These are phyloP conservation scores for Allium fistulosum DNA, from an alignment of 106 monocot genomes.

Conservation along the genomic window DNA sequence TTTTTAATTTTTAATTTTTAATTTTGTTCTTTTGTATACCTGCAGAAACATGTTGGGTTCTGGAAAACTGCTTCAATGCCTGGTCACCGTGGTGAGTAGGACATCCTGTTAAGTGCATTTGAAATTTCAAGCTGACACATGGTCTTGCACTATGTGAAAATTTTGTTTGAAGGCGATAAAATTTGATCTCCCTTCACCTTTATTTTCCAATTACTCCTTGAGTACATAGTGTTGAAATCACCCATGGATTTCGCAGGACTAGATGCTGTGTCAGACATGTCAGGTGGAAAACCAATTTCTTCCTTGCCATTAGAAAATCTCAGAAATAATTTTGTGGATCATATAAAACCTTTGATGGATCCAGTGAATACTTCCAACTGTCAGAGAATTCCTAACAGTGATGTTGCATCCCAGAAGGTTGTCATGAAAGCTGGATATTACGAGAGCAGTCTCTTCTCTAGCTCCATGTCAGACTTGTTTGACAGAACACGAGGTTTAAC, in stretches of 20 bases:
- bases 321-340: constrained; percentile 17
- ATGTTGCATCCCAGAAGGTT: constrained; percentile 15
- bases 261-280: constrained; percentile 21
- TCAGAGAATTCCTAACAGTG: constrained; percentile 15
- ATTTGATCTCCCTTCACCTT: too few species aligned
- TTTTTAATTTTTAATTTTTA: too few species aligned
- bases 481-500: constrained; percentile 42
- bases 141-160: too few species aligned
- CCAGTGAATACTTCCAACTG: constrained; percentile 10
- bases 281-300: constrained; percentile 37
- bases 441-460: constrained; percentile 40
- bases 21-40: background rate
- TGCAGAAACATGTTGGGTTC: constrained; percentile 60
- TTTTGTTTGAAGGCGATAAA: too few species aligned
- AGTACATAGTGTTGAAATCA: too few species aligned
- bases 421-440: constrained; percentile 8
- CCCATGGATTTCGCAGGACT: constrained; percentile 11
- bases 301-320: constrained; percentile 34
- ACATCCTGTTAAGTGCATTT: too few species aligned
- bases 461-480: constrained; percentile 41
- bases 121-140: too few species aligned
- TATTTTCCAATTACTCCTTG: too few species aligned
- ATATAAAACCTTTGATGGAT: constrained; percentile 11
- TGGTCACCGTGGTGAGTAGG: constrained; percentile 39
- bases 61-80: constrained; percentile 38